Percentiles rank a stretch among this genome's conserved stretches.
Evolutionary conservation across 73 alveolate species (phyloP).

Genomic region (Symbiodinium natans): DNA sequence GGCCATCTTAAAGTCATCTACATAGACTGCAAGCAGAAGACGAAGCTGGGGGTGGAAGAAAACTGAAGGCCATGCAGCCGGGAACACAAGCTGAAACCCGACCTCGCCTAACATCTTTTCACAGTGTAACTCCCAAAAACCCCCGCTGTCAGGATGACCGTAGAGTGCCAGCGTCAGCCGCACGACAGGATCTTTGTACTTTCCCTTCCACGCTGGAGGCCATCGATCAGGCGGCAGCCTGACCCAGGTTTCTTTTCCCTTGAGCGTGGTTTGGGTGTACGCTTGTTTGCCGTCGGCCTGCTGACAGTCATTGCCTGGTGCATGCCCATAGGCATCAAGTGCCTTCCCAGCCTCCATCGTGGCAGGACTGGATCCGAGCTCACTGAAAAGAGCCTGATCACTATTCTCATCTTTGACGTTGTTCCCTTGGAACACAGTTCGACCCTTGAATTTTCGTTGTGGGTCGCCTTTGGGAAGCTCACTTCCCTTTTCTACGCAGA

Average conservation of each 20-base stretch:
- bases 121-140: slow-evolving; percentile 6
- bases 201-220: slow-evolving; percentile 2
- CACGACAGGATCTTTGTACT: background rate
- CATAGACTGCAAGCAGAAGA: background rate
- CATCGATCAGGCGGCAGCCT: background rate
- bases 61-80: slow-evolving; percentile 32
- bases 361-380: slow-evolving; percentile 4
- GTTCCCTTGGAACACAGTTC: background rate
- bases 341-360: slow-evolving; percentile 31
- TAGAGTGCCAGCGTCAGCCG: too few species aligned
- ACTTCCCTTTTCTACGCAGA: slow-evolving; percentile 6
- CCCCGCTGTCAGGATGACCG: slow-evolving; percentile 41
- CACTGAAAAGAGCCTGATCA: background rate
- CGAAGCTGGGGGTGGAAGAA: background rate
- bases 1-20: slow-evolving; percentile 32
- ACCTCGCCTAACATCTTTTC: background rate
- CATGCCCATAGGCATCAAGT: background rate
- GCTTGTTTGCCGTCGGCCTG: slow-evolving; percentile 28
- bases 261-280: background rate
- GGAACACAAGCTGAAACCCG: background rate
- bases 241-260: background rate
- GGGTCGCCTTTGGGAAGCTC: background rate
- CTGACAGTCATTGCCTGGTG: slow-evolving; percentile 4
- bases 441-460: background rate
- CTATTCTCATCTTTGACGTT: background rate